Percentiles rank a stretch among this genome's conserved stretches.
phyloP scores from a whole-genome alignment of 2,329 filamentous ascomycete genomes.

The Aphanoascus verrucosus region DNA sequence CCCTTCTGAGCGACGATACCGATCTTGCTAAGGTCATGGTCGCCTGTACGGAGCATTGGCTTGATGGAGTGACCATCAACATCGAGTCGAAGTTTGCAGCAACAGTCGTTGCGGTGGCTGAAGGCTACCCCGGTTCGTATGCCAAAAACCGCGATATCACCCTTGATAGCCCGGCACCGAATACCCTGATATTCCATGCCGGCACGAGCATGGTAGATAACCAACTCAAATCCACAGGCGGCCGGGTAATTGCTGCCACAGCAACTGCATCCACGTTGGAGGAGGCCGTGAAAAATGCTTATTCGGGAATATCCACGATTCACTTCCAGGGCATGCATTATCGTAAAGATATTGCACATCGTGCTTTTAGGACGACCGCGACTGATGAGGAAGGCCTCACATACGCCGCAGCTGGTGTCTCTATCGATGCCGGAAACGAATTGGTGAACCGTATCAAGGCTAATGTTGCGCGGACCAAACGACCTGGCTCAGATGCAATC shows the following conservation, averaged over 20 bases:
- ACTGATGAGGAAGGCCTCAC: conserved; percentile 48
- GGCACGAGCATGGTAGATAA: conserved; percentile 59
- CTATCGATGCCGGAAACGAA: conserved; percentile 85
- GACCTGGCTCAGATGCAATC: conserved; percentile 78
- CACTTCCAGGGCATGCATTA: conserved; percentile 84
- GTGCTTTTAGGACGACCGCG: conserved; percentile 36
- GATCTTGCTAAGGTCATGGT: conserved; percentile 84
- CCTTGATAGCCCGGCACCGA: conserved; percentile 42
- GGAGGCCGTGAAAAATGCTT: conserved; percentile 78
- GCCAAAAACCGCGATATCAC: conserved; percentile 61
- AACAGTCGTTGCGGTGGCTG: conserved; percentile 87
- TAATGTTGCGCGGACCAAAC: conserved; percentile 72
- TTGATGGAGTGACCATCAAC: conserved; percentile 59
- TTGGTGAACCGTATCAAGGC: conserved; percentile 87
- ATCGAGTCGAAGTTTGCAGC: conserved; percentile 63
- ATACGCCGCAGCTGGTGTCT: conserved; percentile 87
- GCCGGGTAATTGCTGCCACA: conserved; percentile 87
- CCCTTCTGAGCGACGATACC: conserved; percentile 63
- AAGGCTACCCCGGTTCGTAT: conserved; percentile 81
- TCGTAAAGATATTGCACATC: conserved; percentile 82
- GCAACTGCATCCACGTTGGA: conserved; percentile 65
- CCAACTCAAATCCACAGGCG: conserved; percentile 66
- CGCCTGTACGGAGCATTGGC: conserved; percentile 64
- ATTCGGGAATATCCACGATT: conserved; percentile 68
- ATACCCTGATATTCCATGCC: conserved; percentile 79